phyloP scores from a whole-genome alignment of 305 asterid species.

The Fraxinus greggii region DNA sequence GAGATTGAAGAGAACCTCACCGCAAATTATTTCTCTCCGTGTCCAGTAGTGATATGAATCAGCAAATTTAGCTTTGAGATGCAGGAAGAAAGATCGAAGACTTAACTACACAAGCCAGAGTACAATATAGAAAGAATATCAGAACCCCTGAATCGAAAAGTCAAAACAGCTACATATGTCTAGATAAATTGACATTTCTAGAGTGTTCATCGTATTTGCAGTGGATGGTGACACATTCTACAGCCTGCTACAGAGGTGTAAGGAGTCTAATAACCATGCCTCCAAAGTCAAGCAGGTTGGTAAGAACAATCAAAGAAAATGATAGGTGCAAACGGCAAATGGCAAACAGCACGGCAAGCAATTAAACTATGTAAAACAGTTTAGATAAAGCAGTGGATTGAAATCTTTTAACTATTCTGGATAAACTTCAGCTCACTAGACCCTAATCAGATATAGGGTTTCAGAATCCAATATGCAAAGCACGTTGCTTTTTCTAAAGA shows the following conservation, averaged over 20 bases:
- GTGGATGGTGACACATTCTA: not conserved
- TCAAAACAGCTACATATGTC: not conserved
- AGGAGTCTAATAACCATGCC: not conserved
- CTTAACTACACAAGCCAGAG: not conserved
- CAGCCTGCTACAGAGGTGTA: not conserved
- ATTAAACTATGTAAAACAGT: not conserved
- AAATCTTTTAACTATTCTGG: not conserved
- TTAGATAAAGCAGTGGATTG: not conserved
- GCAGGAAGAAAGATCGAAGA: not conserved
- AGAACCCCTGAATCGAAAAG: slow-evolving; percentile 3
- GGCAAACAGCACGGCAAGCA: not conserved
- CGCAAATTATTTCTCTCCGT: not conserved
- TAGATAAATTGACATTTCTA: not conserved
- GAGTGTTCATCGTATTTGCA: slow-evolving; percentile 3
- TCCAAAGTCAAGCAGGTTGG: not conserved
- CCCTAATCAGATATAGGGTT: not conserved
- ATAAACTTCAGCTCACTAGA: not conserved
- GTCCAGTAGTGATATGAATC: slow-evolving; percentile 12
- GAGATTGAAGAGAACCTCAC: slow-evolving; percentile 21
- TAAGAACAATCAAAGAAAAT: not conserved
- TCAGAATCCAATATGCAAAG: not conserved
- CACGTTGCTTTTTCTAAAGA: not conserved
- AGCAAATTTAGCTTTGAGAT: slow-evolving; percentile 16
- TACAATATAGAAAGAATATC: slow-evolving; percentile 1
- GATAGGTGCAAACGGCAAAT: not conserved